Conservation (phyloP, 306 rosid genomes). For the Prunus dulcis region DNA sequence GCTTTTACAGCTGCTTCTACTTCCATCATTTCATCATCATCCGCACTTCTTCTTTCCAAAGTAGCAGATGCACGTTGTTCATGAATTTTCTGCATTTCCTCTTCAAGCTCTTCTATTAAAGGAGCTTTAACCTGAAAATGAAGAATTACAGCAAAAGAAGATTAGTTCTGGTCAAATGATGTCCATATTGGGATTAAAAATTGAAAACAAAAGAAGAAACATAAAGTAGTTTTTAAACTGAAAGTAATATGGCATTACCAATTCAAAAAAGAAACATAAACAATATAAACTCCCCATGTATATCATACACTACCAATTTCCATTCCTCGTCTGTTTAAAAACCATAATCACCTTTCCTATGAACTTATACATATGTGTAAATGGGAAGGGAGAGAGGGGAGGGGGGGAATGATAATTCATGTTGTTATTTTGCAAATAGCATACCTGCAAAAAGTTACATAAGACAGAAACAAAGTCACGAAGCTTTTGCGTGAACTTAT, state of each 20-base stretch:
- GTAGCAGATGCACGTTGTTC: conserved; percentile 77
- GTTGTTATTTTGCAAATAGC: conserved; percentile 9
- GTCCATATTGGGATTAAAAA: not conserved
- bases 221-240: not conserved
- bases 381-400: not conserved
- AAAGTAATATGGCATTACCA: not conserved
- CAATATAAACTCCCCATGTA: not conserved
- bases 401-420: not conserved
- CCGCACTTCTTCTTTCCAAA: conserved; percentile 64
- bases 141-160: conserved; percentile 10
- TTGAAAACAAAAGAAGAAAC: not conserved
- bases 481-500: conserved; percentile 81
- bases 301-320: not conserved
- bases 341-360: not conserved
- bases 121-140: conserved; percentile 80
- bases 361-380: not conserved
- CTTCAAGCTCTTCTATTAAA: conserved; percentile 92
- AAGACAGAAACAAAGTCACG: conserved; percentile 64
- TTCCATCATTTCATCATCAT: conserved; percentile 77
- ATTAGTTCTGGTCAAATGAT: conserved; percentile 3
- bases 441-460: conserved; percentile 91
- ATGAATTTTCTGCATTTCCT: conserved; percentile 76
- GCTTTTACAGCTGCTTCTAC: conserved; percentile 87
- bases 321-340: not conserved
- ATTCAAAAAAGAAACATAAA: too few species aligned